Conservation (phyloP, 768 basidiomycete species). For the Suillus fuscotomentosus region DNA sequence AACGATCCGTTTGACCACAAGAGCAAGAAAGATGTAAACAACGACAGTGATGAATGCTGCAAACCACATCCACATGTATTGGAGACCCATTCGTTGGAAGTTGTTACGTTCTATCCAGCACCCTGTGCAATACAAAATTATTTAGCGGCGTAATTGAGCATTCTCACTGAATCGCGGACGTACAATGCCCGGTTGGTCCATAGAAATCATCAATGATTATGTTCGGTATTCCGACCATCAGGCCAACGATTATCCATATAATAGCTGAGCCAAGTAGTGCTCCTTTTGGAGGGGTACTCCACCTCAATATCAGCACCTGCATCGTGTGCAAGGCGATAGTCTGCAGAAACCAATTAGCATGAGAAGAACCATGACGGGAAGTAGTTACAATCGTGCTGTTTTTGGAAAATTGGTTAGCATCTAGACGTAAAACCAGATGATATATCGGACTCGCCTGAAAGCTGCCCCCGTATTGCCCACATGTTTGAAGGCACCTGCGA, state of each 20-base stretch:
- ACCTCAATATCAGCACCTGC: constrained; percentile 34
- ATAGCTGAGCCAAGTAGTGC: constrained; percentile 30
- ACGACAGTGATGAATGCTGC: constrained; percentile 40
- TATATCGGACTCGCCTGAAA: constrained; percentile 25
- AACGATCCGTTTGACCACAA: constrained; percentile 40
- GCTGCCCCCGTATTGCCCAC: constrained; percentile 42
- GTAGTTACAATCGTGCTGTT: constrained; percentile 18
- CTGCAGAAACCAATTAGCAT: constrained; percentile 10
- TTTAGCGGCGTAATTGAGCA: background rate
- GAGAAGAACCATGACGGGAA: background rate
- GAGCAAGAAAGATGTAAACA: constrained; percentile 44
- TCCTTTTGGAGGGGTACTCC: constrained; percentile 27
- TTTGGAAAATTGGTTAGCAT: constrained; percentile 3
- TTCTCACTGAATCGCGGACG: constrained; percentile 9
- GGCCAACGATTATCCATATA: constrained; percentile 40
- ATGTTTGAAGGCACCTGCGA: constrained; percentile 35
- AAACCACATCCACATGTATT: constrained; percentile 55
- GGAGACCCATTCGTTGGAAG: constrained; percentile 42
- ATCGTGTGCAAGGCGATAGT: constrained; percentile 43
- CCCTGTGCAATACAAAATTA: constrained; percentile 33
- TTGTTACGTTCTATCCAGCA: constrained; percentile 47
- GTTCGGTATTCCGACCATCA: constrained; percentile 40
- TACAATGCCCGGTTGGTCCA: constrained; percentile 41
- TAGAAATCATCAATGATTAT: constrained; percentile 36
- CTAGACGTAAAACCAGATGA: background rate